Base-by-base conservation (phyloP, 129 eudicot species). In the Saussurea involucrata region DNA sequence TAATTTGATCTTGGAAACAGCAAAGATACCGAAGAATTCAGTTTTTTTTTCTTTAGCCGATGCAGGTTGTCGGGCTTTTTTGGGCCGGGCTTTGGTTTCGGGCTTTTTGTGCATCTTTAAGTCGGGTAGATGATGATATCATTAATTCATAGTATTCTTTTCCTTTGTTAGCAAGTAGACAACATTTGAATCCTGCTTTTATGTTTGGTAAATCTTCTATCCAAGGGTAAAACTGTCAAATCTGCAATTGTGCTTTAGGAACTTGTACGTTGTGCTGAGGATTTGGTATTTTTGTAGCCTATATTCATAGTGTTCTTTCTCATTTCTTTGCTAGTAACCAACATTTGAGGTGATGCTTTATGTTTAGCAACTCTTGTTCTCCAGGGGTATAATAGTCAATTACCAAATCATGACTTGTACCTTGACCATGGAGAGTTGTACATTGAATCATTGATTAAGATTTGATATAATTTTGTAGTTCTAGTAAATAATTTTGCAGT, bases 261-360 rank as follows among this genome's bases (percentile, higher is more conserved):
- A 10, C 12, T 73, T 73, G 58, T 32, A 73, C 78, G 24, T 33
- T 61, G 78, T 75, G 71, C 71, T 18, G 78, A 75, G 78, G 55
- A 31, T 75, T 63, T 75, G 71, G 64, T 63, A 37, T 34, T 61
- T 46, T 63, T 74, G 69, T n/a, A 74, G 77, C 68, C 68, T 57
- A 44, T 73, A 21, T 9, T 49, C 15, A 8, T 73, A 73, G 55
- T 57, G 4, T 73, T 73, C 49, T 31, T 31, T 73, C 29, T 36
- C 8, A 1, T 36, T 10, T 10, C 49, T 40, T 40, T 40, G 15
- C 49, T 40, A 40, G 49, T 40, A 40, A 15, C 49, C 49, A 40
- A 10, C 49, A 40, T 40, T 40, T 40, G 15, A 40, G 49, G 15
- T 40, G 49, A 40, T 40, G 49, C 29, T 58, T 63, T 37, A 24